phyloP scores from a whole-genome alignment of 108 stramenopile species.

The Cyclostephanos tholiformis region DNA sequence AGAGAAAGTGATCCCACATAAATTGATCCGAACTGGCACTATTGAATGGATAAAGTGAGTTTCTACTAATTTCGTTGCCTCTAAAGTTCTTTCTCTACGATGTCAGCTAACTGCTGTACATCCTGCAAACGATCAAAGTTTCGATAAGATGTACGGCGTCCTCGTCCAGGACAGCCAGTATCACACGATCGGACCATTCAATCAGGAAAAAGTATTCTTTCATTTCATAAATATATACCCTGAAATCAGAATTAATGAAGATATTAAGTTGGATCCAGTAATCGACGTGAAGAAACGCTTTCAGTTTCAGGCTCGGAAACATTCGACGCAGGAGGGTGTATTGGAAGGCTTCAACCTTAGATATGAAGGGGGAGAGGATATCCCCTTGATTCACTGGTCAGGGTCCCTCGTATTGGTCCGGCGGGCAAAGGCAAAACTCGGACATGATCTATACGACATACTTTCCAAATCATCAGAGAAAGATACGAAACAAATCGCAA shows the following conservation, averaged over 20 bases:
- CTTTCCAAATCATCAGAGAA: constrained; percentile 10
- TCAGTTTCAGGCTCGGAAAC: constrained; percentile 13
- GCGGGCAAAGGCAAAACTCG: constrained; percentile 18
- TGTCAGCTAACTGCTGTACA: background rate
- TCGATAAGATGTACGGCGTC: background rate
- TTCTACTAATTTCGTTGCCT: background rate
- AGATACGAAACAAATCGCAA: constrained; percentile 4
- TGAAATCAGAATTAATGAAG: background rate
- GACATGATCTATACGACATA: constrained; percentile 16
- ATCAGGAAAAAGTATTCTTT: background rate
- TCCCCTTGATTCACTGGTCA: constrained; percentile 11
- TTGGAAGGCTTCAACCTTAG: constrained; percentile 17
- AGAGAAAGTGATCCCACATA: constrained; percentile 1
- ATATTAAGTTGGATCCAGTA: background rate
- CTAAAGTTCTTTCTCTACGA: background rate
- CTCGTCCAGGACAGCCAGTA: constrained; percentile 5
- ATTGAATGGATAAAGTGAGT: constrained; percentile 4
- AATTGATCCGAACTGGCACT: constrained; percentile 10
- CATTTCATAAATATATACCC: background rate
- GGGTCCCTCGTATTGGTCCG: constrained; percentile 8
- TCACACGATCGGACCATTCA: constrained; percentile 4
- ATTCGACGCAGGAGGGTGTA: background rate
- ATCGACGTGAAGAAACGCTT: background rate
- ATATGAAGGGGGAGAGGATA: constrained; percentile 15
- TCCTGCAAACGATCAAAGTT: background rate